Percentiles rank a stretch among this genome's conserved stretches.
phyloP scores from a whole-genome alignment of 257 asterid species.

The Ophiorrhiza pumila region DNA sequence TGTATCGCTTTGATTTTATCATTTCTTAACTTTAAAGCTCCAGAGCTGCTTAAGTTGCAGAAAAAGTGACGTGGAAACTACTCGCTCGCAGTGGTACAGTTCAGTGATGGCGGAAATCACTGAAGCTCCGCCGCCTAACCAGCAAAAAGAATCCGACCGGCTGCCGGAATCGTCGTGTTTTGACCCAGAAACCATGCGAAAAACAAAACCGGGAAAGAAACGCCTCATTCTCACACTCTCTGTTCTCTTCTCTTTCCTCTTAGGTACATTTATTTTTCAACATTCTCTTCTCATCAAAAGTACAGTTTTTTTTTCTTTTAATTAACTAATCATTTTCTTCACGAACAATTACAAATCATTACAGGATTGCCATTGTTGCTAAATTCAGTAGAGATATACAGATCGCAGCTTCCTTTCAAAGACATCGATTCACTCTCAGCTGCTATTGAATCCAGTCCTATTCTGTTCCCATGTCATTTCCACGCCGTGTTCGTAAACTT shows the following conservation, averaged over 20 bases:
- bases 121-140: slow-evolving; percentile 32
- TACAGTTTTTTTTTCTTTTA: slow-evolving; percentile 3
- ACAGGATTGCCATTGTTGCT: slow-evolving; percentile 72
- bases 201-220: slow-evolving; percentile 67
- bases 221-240: slow-evolving; percentile 73
- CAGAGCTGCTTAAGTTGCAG: no score
- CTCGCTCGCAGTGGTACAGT: no score
- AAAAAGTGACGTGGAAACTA: no score
- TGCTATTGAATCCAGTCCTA: slow-evolving; percentile 51
- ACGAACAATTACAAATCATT: not conserved
- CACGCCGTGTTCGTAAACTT: slow-evolving; percentile 56
- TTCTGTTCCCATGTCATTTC: slow-evolving; percentile 70
- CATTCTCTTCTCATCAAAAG: not conserved
- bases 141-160: not conserved
- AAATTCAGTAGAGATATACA: slow-evolving; percentile 79
- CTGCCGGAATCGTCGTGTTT: slow-evolving; percentile 22
- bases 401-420: slow-evolving; percentile 85
- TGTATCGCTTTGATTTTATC: no score
- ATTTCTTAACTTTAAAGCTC: no score
- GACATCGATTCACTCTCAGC: slow-evolving; percentile 69
- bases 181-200: slow-evolving; percentile 57
- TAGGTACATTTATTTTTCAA: slow-evolving; percentile 38
- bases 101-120: slow-evolving; percentile 53
- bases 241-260: slow-evolving; percentile 65
- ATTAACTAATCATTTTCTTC: not conserved